Evolutionary conservation across 1,284 basidiomycete species (phyloP).

Genomic region (Mycosarcoma maydis): DNA sequence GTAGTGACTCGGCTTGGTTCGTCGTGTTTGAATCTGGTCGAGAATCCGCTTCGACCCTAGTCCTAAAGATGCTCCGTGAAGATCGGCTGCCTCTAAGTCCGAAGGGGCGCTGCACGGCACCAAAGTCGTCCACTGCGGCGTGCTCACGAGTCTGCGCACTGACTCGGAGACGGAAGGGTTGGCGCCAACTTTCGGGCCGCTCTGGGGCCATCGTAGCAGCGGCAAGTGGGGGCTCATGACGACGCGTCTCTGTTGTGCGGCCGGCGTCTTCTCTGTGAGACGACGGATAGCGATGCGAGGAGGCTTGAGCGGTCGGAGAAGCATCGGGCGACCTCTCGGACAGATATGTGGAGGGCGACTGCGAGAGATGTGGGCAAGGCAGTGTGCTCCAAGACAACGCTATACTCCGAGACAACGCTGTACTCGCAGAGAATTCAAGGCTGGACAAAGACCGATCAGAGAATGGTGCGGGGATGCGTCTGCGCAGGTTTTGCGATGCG

Average conservation of each 20-base stretch:
- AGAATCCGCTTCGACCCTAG: background rate
- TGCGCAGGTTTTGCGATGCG: background rate
- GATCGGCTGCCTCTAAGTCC: conserved; percentile 5
- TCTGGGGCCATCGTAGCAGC: background rate
- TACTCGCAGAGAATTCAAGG: too few species aligned
- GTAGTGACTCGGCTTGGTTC: background rate
- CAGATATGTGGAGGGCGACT: background rate
- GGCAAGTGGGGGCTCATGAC: background rate
- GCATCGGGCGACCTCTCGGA: too few species aligned
- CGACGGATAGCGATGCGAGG: too few species aligned
- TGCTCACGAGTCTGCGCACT: background rate
- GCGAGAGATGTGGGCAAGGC: background rate
- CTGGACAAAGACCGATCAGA: background rate
- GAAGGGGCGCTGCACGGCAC: conserved; percentile 6
- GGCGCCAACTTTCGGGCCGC: background rate
- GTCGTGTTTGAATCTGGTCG: background rate
- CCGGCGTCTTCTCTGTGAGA: too few species aligned
- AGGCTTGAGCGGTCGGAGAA: too few species aligned
- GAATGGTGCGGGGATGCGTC: background rate
- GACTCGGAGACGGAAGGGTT: too few species aligned
- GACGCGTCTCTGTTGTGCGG: too few species aligned
- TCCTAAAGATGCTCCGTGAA: background rate
- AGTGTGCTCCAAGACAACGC: background rate
- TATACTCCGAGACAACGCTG: background rate
- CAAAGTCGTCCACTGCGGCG: conserved; percentile 6